Conservation (phyloP, 2,329 filamentous ascomycete genomes). For the Aureobasidium uvarum region DNA sequence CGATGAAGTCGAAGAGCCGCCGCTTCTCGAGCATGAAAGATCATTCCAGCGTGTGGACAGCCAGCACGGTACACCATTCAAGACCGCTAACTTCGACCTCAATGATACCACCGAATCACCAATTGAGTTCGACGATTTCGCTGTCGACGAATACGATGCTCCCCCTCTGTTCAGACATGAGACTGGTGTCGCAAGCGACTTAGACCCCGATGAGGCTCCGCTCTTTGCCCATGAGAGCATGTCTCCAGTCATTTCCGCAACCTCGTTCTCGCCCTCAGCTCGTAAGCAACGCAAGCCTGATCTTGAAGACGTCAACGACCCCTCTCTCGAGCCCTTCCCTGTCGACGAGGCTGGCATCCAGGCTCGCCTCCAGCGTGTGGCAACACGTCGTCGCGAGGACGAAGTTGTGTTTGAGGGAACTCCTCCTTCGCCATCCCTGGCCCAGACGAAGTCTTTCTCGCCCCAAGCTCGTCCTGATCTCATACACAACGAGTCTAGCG, state of each 20-base stretch:
- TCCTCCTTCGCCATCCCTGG: conserved; percentile 28
- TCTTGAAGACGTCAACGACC: conserved; percentile 36
- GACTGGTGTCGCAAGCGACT: conserved; percentile 31
- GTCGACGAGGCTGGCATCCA: conserved; percentile 39
- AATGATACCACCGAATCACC: neutral
- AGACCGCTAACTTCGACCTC: neutral
- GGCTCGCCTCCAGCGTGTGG: conserved; percentile 36
- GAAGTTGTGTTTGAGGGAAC: conserved; percentile 28
- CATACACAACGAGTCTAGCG: neutral
- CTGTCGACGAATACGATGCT: conserved; percentile 17
- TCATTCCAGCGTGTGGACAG: conserved; percentile 14
- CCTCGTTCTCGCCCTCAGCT: conserved; percentile 5
- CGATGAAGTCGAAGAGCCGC: conserved; percentile 19
- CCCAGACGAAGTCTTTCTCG: conserved; percentile 5
- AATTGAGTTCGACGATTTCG: conserved; percentile 7
- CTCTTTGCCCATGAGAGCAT: conserved; percentile 38
- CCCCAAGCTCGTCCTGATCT: neutral
- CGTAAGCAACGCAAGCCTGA: conserved; percentile 7
- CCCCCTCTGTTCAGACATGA: conserved; percentile 42
- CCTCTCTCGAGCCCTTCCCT: conserved; percentile 38
- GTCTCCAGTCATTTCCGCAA: neutral
- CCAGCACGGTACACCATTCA: conserved; percentile 5
- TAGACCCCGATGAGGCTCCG: conserved; percentile 30
- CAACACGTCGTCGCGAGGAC: conserved; percentile 32
- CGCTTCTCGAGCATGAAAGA: conserved; percentile 20